Base-by-base conservation (phyloP, 2,329 filamentous ascomycete species). In the Xylaria sp. region DNA sequence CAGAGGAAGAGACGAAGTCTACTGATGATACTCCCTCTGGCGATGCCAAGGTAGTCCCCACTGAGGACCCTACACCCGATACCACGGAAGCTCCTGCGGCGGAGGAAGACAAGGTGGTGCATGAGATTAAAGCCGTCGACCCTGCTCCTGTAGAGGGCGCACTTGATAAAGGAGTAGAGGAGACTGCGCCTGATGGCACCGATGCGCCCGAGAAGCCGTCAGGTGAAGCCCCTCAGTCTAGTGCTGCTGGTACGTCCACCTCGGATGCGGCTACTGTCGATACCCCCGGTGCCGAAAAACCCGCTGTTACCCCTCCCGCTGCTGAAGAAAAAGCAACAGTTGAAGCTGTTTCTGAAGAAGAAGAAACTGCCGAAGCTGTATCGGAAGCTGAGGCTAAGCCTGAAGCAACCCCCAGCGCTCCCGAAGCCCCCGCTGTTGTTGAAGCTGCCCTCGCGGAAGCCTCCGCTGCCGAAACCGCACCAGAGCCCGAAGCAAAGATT, bases 1-100 rank as follows among this genome's bases (percentile, higher is more conserved):
- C 31, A 3, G 54, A 38, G 23, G 40, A 31, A 58, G 58, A 58
- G 17, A 9, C 47, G n/a, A 33, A 53, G 13, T 33, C 43, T 25
- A 17, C 51, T 33, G 62, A 54, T 29, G 9, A 48, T 19, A 15
- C 37, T 31, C 33, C 21, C 3, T 3, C 47, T 46, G 9, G 9
- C 17, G 51, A 29, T 15, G 40, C 33, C n/a, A 47, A 60, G 35
- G 27, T 17, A 19, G 38, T 11, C 11, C 29, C 54, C 5, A n/a
- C 19, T n/a, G 38, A 66, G 23, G 61, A 54, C 15, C 8, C 52
- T n/a, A 10, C 51, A 4, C 17, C 48, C 44, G 54, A 62, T 15
- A 31, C 27, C 17, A n/a, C 41, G 10, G 62, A 64, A 38, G 19
- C 40, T 29, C 40, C 41, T 25, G 44, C 17, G 9, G 35, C 11